Base-by-base conservation (phyloP, 2,329 filamentous ascomycete genomes). In the Pseudocercospora macadamiae region DNA sequence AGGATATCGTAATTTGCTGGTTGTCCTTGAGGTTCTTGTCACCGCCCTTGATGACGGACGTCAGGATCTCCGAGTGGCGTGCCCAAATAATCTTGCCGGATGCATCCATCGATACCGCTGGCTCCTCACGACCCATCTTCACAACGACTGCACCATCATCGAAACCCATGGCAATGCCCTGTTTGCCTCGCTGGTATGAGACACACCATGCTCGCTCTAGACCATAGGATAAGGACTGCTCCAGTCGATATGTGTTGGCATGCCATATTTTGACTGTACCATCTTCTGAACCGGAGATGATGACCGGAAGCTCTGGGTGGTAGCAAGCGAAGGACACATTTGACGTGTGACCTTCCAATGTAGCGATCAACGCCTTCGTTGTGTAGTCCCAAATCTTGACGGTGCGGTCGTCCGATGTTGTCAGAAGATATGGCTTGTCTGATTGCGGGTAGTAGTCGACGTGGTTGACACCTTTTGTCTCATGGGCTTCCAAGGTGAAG, bases 381-480 rank as follows among this genome's bases (percentile, higher is more conserved):
- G 93, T 97, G 81, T 99, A 97, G 74, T 99, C 95, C 93, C 95
- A 99, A 55, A 99, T 86, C 82, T 97, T 97, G 69, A 97, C 91
- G 0, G 93, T 97, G 70, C 91, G 87, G 76, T 97, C 95, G 74
- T 99, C 95, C 6, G 92, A 96, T 12, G 93, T 97, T 21, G 95
- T 99, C 64, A 99, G 87, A 45, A 99, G 87, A 73, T 99, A 97
- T 34, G 86, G 86, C 72, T 88, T 88, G 74, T 88, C 86, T 23
- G 83, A 83, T 63, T 86, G 84, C 4, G 86, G 86, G 69, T 88
- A 88, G 73, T 88, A 99, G 73, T 99, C 95, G 69, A 99, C 93
- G 73, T 96, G 91, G 78, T 99, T 99, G 64, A 99, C 95, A 70
- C 93, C 93, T 81, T 97, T 97, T 36, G 90, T 91, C 78, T 97